Conservation (phyloP, 352 stramenopile species). For the Phytophthora aleatoria region DNA sequence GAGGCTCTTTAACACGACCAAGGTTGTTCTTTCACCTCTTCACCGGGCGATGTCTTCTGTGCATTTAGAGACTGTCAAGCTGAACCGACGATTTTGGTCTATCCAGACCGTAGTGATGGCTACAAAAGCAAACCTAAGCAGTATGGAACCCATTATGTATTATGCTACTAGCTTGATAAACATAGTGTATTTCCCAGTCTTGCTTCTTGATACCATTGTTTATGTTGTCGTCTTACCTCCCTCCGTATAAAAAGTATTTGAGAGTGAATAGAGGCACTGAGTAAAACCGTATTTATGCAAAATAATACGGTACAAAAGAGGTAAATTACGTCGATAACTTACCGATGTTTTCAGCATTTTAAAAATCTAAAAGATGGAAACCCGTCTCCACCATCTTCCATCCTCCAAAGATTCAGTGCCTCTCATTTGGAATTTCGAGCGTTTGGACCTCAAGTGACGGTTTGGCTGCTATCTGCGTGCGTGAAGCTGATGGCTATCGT, state of each 20-base stretch:
- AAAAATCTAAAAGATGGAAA: too few species aligned
- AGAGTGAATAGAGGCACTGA: not conserved
- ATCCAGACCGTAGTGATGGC: not conserved
- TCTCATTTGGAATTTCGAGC: not conserved
- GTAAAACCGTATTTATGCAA: too few species aligned
- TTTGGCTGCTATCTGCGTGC: not conserved
- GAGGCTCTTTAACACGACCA: not conserved
- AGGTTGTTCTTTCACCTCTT: not conserved
- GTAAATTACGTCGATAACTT: too few species aligned
- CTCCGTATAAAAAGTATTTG: not conserved
- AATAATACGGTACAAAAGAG: too few species aligned
- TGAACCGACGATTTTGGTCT: not conserved
- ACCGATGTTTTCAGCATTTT: too few species aligned
- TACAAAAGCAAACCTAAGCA: not conserved
- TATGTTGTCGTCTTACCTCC: not conserved
- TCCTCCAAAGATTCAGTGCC: not conserved
- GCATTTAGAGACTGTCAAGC: not conserved
- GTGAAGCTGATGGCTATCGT: not conserved
- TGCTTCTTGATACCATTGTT: not conserved
- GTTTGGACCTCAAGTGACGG: not conserved
- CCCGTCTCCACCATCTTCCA: too few species aligned
- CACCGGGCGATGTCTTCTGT: not conserved
- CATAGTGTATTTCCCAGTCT: not conserved
- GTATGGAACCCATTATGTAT: not conserved
- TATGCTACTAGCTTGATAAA: not conserved